Evolutionary conservation across 129 eudicot genomes (phyloP).

Genomic region (Artemisia tridentata): DNA sequence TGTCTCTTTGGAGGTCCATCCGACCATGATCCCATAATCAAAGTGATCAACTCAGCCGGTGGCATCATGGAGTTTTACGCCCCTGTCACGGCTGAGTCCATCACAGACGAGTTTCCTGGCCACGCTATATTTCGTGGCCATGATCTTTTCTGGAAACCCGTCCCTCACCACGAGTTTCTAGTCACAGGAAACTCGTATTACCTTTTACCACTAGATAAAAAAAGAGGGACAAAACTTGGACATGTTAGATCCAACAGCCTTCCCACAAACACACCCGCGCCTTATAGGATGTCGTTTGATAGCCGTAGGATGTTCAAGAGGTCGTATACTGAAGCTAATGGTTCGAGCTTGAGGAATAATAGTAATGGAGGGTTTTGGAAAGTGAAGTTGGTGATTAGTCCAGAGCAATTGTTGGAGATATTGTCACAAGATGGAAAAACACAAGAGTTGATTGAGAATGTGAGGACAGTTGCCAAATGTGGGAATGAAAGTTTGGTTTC

Average conservation of each 20-base stretch:
- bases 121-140: conserved; percentile 55
- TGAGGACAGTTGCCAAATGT: conserved; percentile 40
- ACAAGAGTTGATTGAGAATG: conserved; percentile 45
- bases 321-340: conserved; percentile 19
- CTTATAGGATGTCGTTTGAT: conserved; percentile 79
- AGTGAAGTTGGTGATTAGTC: conserved; percentile 40
- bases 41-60: conserved; percentile 51
- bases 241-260: conserved; percentile 74
- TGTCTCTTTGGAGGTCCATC: conserved; percentile 64
- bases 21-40: conserved; percentile 33
- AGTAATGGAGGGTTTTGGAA: conserved; percentile 36
- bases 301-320: conserved; percentile 46
- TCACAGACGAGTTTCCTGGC: conserved; percentile 74
- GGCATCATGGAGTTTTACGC: conserved; percentile 65
- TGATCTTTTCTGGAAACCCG: conserved; percentile 69
- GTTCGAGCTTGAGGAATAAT: conserved; percentile 6
- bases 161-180: conserved; percentile 52
- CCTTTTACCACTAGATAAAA: conserved; percentile 52
- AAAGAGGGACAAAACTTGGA: conserved; percentile 23
- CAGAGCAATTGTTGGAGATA: conserved; percentile 40
- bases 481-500: conserved; percentile 28
- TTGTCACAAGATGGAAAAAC: conserved; percentile 36
- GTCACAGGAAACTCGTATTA: conserved; percentile 54
- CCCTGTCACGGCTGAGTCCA: conserved; percentile 52
- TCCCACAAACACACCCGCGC: conserved; percentile 32